Conservation (phyloP, 129 eudicot genomes). For the Silybum marianum region DNA sequence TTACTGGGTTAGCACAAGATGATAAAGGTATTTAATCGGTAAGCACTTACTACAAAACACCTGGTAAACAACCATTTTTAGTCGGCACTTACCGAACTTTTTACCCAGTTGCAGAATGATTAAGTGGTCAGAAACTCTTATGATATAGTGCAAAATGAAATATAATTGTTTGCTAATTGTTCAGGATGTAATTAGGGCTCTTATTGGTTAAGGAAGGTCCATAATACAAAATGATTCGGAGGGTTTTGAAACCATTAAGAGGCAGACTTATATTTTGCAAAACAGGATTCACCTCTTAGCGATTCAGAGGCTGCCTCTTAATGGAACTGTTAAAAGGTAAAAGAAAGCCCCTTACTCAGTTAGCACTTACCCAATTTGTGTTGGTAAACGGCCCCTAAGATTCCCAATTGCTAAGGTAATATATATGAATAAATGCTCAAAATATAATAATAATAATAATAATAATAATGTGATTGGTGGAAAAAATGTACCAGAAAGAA, state of each 20-base stretch:
- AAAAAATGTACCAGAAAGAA: slow-evolving; percentile 68
- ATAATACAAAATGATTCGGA: too few species aligned
- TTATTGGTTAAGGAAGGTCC: too few species aligned
- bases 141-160: too few species aligned
- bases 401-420: background rate
- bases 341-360: background rate
- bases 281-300: too few species aligned
- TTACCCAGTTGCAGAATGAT: background rate
- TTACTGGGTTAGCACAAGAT: background rate
- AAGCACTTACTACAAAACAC: background rate
- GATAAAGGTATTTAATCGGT: background rate
- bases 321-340: too few species aligned
- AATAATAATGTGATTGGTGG: background rate
- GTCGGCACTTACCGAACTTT: background rate
- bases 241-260: too few species aligned
- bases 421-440: background rate
- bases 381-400: background rate
- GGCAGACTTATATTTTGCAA: too few species aligned
- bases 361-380: background rate
- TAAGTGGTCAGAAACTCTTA: too few species aligned
- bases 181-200: too few species aligned
- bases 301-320: too few species aligned
- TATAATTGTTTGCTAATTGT: too few species aligned
- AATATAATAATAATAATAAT: too few species aligned
- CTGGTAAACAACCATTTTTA: background rate